Base-by-base conservation (phyloP, 164 flowering plant species). In the Vitis rupestris region DNA sequence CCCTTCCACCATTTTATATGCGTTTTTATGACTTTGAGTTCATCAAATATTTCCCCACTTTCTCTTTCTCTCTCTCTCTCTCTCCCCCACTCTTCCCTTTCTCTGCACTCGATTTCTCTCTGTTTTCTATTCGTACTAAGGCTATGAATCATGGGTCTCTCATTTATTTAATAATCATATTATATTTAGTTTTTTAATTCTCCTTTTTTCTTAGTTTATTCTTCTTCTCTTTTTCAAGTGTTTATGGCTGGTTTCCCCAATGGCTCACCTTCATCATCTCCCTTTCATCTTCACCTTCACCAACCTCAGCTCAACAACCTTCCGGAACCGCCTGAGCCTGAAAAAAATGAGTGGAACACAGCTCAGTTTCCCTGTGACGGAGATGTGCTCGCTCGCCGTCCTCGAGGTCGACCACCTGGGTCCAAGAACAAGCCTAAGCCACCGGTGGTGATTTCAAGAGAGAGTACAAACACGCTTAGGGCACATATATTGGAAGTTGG, bases 351-450 rank as follows among this genome's bases (percentile, higher is more conserved):
- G 17, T 17, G 44, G 19, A 23, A 59, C 64, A 49, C 23, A 37
- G 14, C 50, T 14, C 44, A 31, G 5, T 4, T 4, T 31, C 7
- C 66, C 27, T 67, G 61, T 11, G 3, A 17, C 49, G 70, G 75
- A 0, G 65, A 59, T 17, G 11, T 65, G 13, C 64, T 72, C 19
- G 69, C 31, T 10, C 70, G 75, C 11, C 66, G 75, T 31, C 71
- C 73, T 0, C 27, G 72, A 16, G 77, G 72, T 30, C 44, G 75
- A 12, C 75, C 75, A 1, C 52, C 75, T 3, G 70, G 75, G 14
- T 72, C 75, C 31, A 73, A 73, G 67, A 73, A 67, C 71, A 73
- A 73, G 66, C 67, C 71, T 4, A 73, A 73, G 55, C 66, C 75
- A 3, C 73, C 77, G 47, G 68, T 74, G 16, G 63, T 74, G 27